A percentile compares a stretch with the other conserved stretches of the same genome.
phyloP scores from a whole-genome alignment of 352 stramenopile genomes.

The Phytopythium cucurbitacearum region DNA sequence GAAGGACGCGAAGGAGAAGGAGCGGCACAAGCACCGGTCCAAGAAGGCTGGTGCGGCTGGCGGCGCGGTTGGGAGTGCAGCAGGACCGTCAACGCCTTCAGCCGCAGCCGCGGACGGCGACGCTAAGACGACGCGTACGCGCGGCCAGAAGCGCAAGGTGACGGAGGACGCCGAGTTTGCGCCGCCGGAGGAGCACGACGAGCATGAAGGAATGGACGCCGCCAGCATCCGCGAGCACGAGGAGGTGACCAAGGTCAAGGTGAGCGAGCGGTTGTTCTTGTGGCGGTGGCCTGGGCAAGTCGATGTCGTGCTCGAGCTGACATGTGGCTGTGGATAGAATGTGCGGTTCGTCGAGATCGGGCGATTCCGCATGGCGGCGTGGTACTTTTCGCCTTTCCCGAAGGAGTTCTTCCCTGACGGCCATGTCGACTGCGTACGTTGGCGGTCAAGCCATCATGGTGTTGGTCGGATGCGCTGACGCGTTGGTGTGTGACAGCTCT shows the following conservation, averaged over 20 bases:
- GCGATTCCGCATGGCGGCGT: constrained; percentile 91
- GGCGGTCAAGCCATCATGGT: neutral
- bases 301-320: constrained; percentile 10
- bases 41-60: constrained; percentile 14
- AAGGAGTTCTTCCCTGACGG: constrained; percentile 93
- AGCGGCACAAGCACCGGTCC: constrained; percentile 45
- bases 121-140: constrained; percentile 33
- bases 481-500: constrained; percentile 37
- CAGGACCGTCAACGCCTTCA: neutral
- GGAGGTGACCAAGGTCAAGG: constrained; percentile 96
- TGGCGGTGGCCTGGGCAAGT: neutral
- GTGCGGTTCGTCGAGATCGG: constrained; percentile 95
- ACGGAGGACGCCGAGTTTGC: constrained; percentile 68
- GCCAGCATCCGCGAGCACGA: constrained; percentile 97
- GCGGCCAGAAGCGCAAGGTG: constrained; percentile 76
- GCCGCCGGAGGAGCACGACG: constrained; percentile 92
- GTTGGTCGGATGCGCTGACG: constrained; percentile 1
- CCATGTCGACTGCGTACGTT: constrained; percentile 74
- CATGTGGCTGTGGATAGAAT: constrained; percentile 69
- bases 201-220: constrained; percentile 98
- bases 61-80: neutral
- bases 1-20: constrained; percentile 73
- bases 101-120: constrained; percentile 13
- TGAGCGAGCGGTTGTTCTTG: constrained; percentile 5
- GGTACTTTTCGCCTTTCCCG: constrained; percentile 97